Evolutionary conservation across 208 protist genomes (phyloP).

Genomic region (Leishmania turanica): DNA sequence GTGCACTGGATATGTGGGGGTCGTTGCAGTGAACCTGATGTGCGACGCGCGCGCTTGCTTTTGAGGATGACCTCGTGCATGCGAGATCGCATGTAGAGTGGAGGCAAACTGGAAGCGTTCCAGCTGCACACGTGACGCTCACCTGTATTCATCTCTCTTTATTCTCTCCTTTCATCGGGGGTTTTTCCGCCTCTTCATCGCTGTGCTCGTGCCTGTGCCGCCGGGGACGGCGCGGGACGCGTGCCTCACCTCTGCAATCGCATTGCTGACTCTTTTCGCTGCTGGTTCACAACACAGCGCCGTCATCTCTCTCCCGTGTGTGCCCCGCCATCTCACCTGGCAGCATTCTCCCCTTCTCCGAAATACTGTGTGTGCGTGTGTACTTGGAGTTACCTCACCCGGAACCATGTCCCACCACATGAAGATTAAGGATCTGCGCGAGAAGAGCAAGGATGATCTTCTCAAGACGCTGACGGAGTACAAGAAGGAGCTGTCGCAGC

Average conservation of each 20-base stretch:
- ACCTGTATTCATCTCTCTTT: not conserved
- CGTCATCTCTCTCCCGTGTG: not conserved
- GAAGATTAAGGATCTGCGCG: conserved; percentile 92
- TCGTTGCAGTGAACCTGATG: not conserved
- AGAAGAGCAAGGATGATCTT: conserved; percentile 97
- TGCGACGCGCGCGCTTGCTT: not conserved
- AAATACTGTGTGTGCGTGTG: not conserved
- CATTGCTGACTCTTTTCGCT: not conserved
- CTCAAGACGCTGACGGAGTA: conserved; percentile 96
- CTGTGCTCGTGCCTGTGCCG: not conserved
- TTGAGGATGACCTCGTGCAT: not conserved
- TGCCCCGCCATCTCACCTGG: not conserved
- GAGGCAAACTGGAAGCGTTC: not conserved
- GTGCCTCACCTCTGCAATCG: not conserved
- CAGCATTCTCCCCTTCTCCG: not conserved
- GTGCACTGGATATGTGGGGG: not conserved
- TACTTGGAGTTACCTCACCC: not conserved
- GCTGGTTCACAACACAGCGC: not conserved
- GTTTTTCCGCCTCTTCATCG: not conserved
- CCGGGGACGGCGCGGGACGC: not conserved
- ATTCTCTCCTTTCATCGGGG: not conserved
- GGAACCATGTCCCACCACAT: conserved; percentile 82
- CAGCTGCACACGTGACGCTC: not conserved
- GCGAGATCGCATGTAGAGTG: not conserved
- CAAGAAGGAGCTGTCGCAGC: conserved; percentile 97